A percentile compares a stretch with the other conserved stretches of the same genome.
Conservation (phyloP, 305 asterid species). For the Stenogyne calaminthoides region DNA sequence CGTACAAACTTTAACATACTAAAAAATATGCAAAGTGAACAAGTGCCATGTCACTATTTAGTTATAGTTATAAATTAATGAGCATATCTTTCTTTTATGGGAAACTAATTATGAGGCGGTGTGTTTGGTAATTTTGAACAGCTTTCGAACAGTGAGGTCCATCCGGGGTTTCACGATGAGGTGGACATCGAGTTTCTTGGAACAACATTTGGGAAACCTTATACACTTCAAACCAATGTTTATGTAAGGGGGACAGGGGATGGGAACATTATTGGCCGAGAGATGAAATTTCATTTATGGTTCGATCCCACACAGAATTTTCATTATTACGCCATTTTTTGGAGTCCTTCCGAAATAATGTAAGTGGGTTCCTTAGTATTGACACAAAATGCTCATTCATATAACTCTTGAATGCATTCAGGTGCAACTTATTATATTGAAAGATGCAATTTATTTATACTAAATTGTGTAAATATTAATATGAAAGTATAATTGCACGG, state of each 20-base stretch:
- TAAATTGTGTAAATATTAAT: too few relatives aligned
- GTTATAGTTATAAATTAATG: too few relatives aligned
- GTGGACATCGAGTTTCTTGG: constrained; percentile 93
- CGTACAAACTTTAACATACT: constrained; percentile 3
- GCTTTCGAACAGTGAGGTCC: constrained; percentile 85
- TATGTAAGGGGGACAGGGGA: constrained; percentile 92
- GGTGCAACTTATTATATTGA: too few relatives aligned
- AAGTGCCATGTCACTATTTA: neutral
- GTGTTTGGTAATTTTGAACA: constrained; percentile 24
- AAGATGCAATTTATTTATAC: too few relatives aligned
- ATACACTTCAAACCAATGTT: constrained; percentile 86
- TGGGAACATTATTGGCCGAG: constrained; percentile 79
- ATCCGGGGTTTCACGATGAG: constrained; percentile 91
- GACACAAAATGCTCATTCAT: neutral
- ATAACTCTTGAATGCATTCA: too few relatives aligned
- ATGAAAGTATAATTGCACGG: too few relatives aligned
- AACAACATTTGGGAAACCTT: constrained; percentile 92
- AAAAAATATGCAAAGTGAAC: neutral
- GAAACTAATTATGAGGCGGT: neutral
- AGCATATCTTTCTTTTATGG: neutral
- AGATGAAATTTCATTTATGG: constrained; percentile 91
- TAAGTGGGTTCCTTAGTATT: constrained; percentile 38
- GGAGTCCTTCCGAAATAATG: constrained; percentile 80
- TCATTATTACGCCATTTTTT: constrained; percentile 83
- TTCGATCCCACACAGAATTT: constrained; percentile 84